Base-by-base conservation (phyloP, 148 eudicot genomes). In the Dysphania ambrosioides region DNA sequence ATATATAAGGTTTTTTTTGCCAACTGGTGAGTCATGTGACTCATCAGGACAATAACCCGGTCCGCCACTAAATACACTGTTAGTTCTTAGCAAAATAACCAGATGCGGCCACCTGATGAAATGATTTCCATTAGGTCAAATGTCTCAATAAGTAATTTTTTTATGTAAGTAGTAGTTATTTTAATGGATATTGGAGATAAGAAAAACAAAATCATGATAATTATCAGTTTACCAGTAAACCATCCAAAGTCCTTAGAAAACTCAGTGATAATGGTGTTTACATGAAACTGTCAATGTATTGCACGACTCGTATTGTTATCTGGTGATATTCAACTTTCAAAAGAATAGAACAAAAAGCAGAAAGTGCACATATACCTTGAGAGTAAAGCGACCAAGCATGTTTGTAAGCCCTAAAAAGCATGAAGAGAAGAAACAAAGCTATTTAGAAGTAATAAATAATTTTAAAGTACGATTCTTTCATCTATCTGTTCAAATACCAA, bases 361-460 rank as follows among this genome's bases (percentile, higher is more conserved):
- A 29, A 32, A 68, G 21, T 12, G 68, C 64, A 73, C 38, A 72
- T 38, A 30, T 82, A 92, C 94, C 97, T 88, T 59, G 92, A 88
- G 40, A 92, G 73, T 58, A 92, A 73, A 66, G 92, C 92, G 76
- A 89, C 89, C 66, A 87, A 80, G 83, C 94, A 89, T 55, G 92
- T 88, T 83, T 86, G 94, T 75, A 92, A 79, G 34, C 92, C 92
- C 94, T 88, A 91, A 76, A 83, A 74, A 55, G 31, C 62, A 44
- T 8, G 38, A 53, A 31, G 44, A 38, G 68, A 75, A 27, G 57
- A 7, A 60, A 62, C 21, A 64, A 75, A 26, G 23, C 49, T 62
- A 30, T 21, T 18, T 7, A 34, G 67, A 32, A 34, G 35, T 62
- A 60, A 80, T 63, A 55, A 55, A 26, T 27, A 29, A 71, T 15